Evolutionary conservation across 2,329 filamentous ascomycete species (phyloP), one percentile per base, ranked within the genome.

Genomic region (Elsinoe fawcettii): DNA sequence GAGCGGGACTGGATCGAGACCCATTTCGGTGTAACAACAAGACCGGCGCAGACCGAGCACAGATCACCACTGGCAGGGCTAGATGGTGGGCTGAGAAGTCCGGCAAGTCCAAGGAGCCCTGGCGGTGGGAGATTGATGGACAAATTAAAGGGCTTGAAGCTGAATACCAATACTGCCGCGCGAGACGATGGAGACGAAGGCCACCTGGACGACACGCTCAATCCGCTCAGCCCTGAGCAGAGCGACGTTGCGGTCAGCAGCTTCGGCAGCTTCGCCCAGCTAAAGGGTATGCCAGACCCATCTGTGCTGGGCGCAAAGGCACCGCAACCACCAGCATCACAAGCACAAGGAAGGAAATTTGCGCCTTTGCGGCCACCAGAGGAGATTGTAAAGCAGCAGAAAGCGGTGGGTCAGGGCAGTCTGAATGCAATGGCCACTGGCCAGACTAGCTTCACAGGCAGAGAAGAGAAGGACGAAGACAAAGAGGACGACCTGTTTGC

Each of bases 1-100:
- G 90, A 96, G 71, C 88, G 85, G 67, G 80, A 87, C 63, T 95
- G 90, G 90, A 90, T 96, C 55, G 81, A 89, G 66, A 77, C 84
- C 47, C 88, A 90, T 64, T 96, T 95, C 70, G 86, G 86, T 5
- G 75, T 88, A 1, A 68, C 65, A 41, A 70, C 72, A 56, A 76
- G 70, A 60, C 74, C 70, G 12, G 58, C 61, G 47, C 64, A 51
- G 63, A 56, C 55, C 34, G 60, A 18, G 36, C 54, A 56, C 41
- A 30, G 54, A 37, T 67, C 67, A 16, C 60, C 61, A 12, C 22
- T 66, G 32, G 78, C 79, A 12, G 30, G 25, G 6, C n/a, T 59
- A 2, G 55, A 79, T 23, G 47, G 47, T 23, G 43, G 37, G 2
- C 23, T 37, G 14, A 16, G 41, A 9, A 85, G 82, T 56, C 85